These are phyloP conservation scores for Pilatotrama ljubarskyi DNA, from an alignment of 768 basidiomycete species.

Conservation along the genomic window DNA sequence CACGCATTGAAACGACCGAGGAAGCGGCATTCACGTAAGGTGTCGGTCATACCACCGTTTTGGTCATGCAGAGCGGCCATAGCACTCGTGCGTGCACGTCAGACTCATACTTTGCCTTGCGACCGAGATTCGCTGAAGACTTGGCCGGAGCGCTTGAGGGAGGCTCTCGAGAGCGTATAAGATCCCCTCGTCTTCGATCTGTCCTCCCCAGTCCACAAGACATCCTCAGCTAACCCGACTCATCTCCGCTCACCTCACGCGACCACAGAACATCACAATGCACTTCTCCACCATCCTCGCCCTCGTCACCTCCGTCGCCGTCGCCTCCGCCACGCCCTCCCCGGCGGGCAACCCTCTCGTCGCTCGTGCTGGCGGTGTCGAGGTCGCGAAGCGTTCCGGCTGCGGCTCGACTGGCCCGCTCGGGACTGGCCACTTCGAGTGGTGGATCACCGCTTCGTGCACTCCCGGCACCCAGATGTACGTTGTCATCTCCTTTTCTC, in stretches of 20 bases:
- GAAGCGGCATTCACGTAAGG: no score
- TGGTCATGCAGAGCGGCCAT: no score
- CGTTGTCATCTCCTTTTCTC: background rate
- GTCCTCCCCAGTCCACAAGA: no score
- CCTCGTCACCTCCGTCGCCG: background rate
- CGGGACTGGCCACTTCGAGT: constrained; percentile 4
- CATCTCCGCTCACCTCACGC: background rate
- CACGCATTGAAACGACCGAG: no score
- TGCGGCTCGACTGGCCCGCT: constrained; percentile 10
- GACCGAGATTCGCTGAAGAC: no score
- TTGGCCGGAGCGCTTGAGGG: no score
- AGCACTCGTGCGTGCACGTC: no score
- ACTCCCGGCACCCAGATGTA: background rate
- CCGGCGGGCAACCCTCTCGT: background rate
- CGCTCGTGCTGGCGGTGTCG: constrained; percentile 1
- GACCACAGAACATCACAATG: background rate
- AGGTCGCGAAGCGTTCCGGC: background rate
- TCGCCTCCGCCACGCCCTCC: background rate
- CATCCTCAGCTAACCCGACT: no score
- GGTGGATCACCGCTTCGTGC: constrained; percentile 4
- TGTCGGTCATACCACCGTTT: no score
- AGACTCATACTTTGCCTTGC: no score
- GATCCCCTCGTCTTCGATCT: no score
- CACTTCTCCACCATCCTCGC: constrained; percentile 9
- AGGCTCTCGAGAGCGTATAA: no score